Base-by-base conservation (phyloP, 257 asterid species). In the Orobanche coerulescens region DNA sequence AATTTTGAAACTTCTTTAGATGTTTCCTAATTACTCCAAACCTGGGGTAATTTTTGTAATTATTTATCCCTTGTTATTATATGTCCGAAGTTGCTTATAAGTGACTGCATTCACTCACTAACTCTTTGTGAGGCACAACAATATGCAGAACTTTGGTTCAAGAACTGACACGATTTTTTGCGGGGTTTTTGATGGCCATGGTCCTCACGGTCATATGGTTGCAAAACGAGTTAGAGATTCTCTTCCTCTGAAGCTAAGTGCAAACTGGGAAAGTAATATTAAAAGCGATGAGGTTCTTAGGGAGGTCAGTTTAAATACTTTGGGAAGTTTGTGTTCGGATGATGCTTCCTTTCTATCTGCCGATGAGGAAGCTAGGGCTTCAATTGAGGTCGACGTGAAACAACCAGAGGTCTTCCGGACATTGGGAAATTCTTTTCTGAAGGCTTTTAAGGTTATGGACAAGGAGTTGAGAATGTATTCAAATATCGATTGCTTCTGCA, bases 101-200 rank as follows among this genome's bases (percentile, higher is more conserved):
- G 43, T 36, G 56, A 67, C 42, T 73, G 52, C 24, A 26, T 66
- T 59, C 14, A 4, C 62, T 59, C 14, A 4, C 62, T 72, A 50
- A 76, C 59, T 51, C 54, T 28, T 66, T 26, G 25, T 63, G 71
- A 43, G 15, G 13, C 54, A 55, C 65, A 52, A 48, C 36, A 48
- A 54, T 67, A 25, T 75, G 53, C 91, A 90, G 97, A 90, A 90
- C 71, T 90, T 90, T 67, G 93, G 86, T 61, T 87, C 95, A 52
- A 90, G 97, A 78, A 75, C 74, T 11, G 97, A 87, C 79, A 84
- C 91, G 0, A 76, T 87, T 22, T 82, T 86, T 68, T 90, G 94
- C 73, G 95, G 97, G 18, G 94, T 90, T 62, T 90, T 90, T 73
- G 95, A 84, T 71, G 95, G 93, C 22, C 95, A 90, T 15, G 95